Conservation (phyloP, 2,329 filamentous ascomycete species). For the Ceratocystis cubensis region DNA sequence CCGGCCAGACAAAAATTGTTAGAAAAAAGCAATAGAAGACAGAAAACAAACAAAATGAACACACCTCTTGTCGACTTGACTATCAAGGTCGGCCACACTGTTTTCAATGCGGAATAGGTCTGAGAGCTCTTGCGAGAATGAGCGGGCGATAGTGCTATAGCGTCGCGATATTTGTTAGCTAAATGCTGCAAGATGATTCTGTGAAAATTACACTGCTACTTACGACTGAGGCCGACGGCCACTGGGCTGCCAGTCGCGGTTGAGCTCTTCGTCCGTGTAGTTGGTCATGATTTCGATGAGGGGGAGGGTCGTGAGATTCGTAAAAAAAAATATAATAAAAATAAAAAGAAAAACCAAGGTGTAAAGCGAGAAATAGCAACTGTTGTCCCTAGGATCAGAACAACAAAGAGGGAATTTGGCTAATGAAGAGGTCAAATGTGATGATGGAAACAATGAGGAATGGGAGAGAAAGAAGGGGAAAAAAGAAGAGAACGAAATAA, state of each 20-base stretch:
- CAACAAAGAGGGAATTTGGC: neutral
- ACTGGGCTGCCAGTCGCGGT: conserved; percentile 69
- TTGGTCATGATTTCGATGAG: conserved; percentile 30
- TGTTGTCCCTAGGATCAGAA: neutral
- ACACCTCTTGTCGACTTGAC: conserved; percentile 72
- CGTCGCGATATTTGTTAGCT: conserved; percentile 9
- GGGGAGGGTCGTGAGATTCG: conserved; percentile 5
- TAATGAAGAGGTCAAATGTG: conserved; percentile 5
- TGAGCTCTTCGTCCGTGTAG: conserved; percentile 49
- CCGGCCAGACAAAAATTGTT: conserved; percentile 7
- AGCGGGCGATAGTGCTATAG: conserved; percentile 67
- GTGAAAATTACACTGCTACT: conserved; percentile 29
- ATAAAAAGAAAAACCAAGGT: neutral
- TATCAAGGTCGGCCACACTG: conserved; percentile 58
- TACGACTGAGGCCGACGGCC: conserved; percentile 72
- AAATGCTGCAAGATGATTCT: neutral
- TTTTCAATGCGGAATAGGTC: conserved; percentile 81
- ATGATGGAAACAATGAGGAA: neutral
- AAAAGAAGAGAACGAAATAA: neutral
- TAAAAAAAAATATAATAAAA: neutral
- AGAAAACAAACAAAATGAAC: conserved; percentile 26
- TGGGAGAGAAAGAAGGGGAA: neutral
- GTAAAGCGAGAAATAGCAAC: neutral
- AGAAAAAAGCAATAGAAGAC: conserved; percentile 12
- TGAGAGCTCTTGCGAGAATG: conserved; percentile 76